A percentile compares a stretch with the other conserved stretches of the same genome.
phyloP scores from a whole-genome alignment of 2,329 filamentous ascomycete genomes.

The Trichoderma endophyticum region DNA sequence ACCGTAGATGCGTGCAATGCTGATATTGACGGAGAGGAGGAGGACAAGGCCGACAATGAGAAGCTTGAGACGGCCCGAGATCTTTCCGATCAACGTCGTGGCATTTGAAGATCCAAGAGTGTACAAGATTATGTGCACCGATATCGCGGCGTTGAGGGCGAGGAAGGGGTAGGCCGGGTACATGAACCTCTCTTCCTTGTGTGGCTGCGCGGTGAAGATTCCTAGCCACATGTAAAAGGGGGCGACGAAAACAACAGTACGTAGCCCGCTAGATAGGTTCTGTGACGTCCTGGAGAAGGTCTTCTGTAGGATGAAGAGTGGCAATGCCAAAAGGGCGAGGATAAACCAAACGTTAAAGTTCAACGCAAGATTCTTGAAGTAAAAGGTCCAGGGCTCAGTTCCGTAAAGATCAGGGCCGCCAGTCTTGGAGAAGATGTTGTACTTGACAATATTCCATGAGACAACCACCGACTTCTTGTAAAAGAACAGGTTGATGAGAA shows the following conservation, averaged over 20 bases:
- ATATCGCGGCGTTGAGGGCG: constrained; percentile 81
- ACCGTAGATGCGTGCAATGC: constrained; percentile 70
- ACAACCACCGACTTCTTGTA: constrained; percentile 77
- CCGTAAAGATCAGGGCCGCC: constrained; percentile 91
- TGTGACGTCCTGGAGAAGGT: constrained; percentile 57
- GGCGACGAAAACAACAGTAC: constrained; percentile 71
- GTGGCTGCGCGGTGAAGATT: constrained; percentile 88
- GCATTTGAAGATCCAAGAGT: constrained; percentile 70
- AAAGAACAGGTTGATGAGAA: constrained; percentile 74
- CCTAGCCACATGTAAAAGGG: constrained; percentile 94
- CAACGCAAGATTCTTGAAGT: constrained; percentile 81
- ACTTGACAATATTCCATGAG: constrained; percentile 88
- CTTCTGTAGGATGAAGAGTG: constrained; percentile 73
- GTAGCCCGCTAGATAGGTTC: constrained; percentile 66
- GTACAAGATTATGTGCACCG: constrained; percentile 74
- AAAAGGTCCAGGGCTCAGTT: constrained; percentile 95
- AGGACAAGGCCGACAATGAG: constrained; percentile 57
- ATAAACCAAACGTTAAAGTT: constrained; percentile 97
- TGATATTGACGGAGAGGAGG: constrained; percentile 61
- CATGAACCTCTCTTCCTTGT: constrained; percentile 99
- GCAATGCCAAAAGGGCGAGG: constrained; percentile 70
- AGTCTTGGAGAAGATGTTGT: constrained; percentile 84
- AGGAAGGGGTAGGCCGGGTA: constrained; percentile 92
- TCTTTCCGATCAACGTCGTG: constrained; percentile 63
- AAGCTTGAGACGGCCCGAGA: constrained; percentile 74